These are phyloP conservation scores for Cordyceps pruinosa DNA, from an alignment of 2,329 filamentous ascomycete genomes.

Conservation along the genomic window DNA sequence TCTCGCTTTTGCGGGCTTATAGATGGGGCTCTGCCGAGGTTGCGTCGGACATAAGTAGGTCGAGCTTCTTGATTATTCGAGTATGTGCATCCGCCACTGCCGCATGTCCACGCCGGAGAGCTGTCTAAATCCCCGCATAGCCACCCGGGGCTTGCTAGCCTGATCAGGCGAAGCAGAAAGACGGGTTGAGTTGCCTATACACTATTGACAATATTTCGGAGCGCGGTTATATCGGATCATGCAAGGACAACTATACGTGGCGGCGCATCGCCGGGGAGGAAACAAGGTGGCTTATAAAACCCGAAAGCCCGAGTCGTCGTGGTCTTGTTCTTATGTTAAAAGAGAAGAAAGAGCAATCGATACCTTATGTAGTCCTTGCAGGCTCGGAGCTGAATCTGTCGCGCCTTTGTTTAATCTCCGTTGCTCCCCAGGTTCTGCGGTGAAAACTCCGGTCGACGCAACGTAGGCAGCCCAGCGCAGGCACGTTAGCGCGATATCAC, in stretches of 20 bases:
- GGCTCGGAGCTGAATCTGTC: too few species aligned
- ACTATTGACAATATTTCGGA: not conserved
- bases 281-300: too few species aligned
- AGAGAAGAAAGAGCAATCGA: too few species aligned
- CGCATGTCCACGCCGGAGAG: not conserved
- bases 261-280: not conserved
- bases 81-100: not conserved
- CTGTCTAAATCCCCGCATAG: not conserved
- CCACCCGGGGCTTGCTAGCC: not conserved
- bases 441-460: not conserved
- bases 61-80: not conserved
- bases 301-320: too few species aligned
- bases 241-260: not conserved
- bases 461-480: not conserved
- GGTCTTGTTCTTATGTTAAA: too few species aligned
- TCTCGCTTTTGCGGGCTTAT: constrained; percentile 6
- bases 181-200: not conserved
- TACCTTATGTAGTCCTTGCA: too few species aligned
- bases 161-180: not conserved
- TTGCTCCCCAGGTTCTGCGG: not conserved
- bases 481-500: not conserved
- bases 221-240: not conserved
- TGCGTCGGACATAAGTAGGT: not conserved
- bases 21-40: constrained; percentile 12
- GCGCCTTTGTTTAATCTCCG: constrained; percentile 1